Percentiles rank a stretch among this genome's conserved stretches.
Conservation (phyloP, 345 rosid species). For the Aquilaria yunnanensis region DNA sequence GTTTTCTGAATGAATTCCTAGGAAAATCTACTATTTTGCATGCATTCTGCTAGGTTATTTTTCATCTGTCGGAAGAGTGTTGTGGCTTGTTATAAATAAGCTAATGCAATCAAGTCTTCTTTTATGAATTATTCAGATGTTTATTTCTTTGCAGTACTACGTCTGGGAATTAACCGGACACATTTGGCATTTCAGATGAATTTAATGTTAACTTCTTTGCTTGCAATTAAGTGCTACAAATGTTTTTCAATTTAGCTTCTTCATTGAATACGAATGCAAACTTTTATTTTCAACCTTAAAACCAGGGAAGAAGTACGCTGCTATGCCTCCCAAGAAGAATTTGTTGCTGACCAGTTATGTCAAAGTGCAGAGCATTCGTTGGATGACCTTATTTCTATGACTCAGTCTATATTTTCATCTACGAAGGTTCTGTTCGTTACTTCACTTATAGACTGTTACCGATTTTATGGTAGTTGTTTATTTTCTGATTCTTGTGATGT, state of each 20-base stretch:
- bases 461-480: no score
- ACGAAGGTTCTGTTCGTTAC: constrained; percentile 42
- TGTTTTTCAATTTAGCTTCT: not conserved
- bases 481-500: not conserved
- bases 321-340: constrained; percentile 77
- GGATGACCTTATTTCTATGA: constrained; percentile 67
- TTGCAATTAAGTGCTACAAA: not conserved
- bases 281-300: constrained; percentile 13
- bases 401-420: constrained; percentile 53
- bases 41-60: not conserved
- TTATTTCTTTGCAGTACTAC: no score
- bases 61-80: no score
- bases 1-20: not conserved
- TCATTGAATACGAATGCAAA: no score
- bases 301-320: constrained; percentile 63
- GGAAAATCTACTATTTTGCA: not conserved
- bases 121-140: no score
- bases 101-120: no score
- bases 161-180: no score
- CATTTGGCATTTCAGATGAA: no score
- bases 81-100: no score
- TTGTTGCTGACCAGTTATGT: constrained; percentile 83
- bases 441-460: not conserved
- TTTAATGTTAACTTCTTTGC: not conserved
- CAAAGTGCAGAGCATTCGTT: constrained; percentile 60